Conservation (phyloP, 331 rosid species). For the Quercus phellos region DNA sequence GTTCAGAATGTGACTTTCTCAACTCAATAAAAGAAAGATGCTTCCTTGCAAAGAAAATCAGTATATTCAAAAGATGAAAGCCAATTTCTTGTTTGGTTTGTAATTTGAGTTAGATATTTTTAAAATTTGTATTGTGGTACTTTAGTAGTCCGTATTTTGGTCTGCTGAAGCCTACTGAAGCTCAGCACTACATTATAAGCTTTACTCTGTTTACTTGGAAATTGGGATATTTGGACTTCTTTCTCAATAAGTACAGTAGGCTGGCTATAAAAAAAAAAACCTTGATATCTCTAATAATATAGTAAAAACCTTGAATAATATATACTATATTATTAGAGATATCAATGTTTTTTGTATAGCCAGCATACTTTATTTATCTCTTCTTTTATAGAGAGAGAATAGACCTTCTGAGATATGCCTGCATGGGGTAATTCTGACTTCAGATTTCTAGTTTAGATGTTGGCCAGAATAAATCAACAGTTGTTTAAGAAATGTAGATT, state of each 20-base stretch:
- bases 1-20: not conserved
- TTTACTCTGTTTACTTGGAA: constrained; percentile 3
- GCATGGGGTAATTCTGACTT: not conserved
- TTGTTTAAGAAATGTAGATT: not conserved
- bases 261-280: too few species aligned
- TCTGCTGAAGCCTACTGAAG: not conserved
- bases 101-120: not conserved
- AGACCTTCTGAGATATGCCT: not conserved
- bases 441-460: not conserved
- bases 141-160: not conserved
- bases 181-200: not conserved
- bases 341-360: not conserved
- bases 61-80: not conserved
- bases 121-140: not conserved
- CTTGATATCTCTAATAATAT: too few species aligned
- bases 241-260: not conserved
- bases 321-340: too few species aligned
- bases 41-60: not conserved
- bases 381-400: not conserved
- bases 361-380: not conserved
- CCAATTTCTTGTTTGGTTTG: not conserved
- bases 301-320: too few species aligned
- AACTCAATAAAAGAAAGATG: not conserved
- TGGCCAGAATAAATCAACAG: not conserved
- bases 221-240: not conserved